Percentiles rank a stretch among this genome's conserved stretches.
Evolutionary conservation across 2,329 filamentous ascomycete species (phyloP).

Genomic region (Pestalotiopsis fici): DNA sequence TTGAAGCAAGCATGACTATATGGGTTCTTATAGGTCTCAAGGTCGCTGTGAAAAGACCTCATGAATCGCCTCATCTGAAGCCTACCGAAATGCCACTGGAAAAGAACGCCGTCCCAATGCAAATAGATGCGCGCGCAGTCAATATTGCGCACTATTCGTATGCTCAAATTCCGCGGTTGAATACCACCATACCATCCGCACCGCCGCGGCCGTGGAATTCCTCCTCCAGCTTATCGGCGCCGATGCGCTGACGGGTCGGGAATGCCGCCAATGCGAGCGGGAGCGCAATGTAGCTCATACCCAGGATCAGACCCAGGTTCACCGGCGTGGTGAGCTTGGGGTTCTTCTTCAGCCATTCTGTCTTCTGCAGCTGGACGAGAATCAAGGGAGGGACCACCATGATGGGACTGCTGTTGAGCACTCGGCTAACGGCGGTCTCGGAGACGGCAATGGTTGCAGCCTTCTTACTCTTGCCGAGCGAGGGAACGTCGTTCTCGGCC

Average conservation of each 20-base stretch:
- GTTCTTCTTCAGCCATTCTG: slow-evolving; percentile 75
- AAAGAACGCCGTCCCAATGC: slow-evolving; percentile 3
- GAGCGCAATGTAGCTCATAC: slow-evolving; percentile 84
- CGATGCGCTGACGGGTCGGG: slow-evolving; percentile 84
- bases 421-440: slow-evolving; percentile 88
- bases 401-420: slow-evolving; percentile 92
- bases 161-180: slow-evolving; percentile 85
- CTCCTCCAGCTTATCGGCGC: slow-evolving; percentile 74
- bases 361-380: slow-evolving; percentile 81
- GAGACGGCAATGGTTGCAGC: slow-evolving; percentile 88
- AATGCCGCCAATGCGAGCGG: slow-evolving; percentile 90
- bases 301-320: slow-evolving; percentile 84
- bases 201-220: slow-evolving; percentile 86
- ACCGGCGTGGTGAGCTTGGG: slow-evolving; percentile 78
- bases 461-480: slow-evolving; percentile 82
- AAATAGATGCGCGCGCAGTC: neutral
- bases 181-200: slow-evolving; percentile 82
- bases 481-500: slow-evolving; percentile 65
- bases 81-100: neutral
- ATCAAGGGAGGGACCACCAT: slow-evolving; percentile 94
- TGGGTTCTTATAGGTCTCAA: neutral
- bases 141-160: neutral
- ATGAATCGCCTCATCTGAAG: neutral
- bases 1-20: neutral
- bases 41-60: neutral